Evolutionary conservation across 495 filamentous ascomycete genomes (phyloP).

Genomic region (Penicillium subrubescens): DNA sequence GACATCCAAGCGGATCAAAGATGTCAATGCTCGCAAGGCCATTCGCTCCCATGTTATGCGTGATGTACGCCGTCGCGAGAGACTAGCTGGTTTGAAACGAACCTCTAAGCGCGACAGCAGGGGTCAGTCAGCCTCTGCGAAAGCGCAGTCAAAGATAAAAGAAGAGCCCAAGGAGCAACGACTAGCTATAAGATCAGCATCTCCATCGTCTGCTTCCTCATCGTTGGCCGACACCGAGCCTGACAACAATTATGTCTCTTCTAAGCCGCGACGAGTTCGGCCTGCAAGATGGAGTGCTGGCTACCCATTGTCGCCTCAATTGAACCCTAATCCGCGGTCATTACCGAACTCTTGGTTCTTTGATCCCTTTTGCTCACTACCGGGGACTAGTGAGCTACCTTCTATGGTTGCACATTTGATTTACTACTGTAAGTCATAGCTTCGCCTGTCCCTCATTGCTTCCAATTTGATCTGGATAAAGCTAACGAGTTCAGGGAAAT

Average conservation of each 20-base stretch:
- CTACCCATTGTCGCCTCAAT: conserved; percentile 13
- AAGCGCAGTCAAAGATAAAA: not conserved
- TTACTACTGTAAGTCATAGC: conserved; percentile 34
- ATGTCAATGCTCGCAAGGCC: conserved; percentile 40
- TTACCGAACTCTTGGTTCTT: conserved; percentile 32
- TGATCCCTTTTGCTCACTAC: conserved; percentile 36
- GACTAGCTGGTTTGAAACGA: conserved; percentile 37
- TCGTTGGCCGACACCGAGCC: not conserved
- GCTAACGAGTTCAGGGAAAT: conserved; percentile 30
- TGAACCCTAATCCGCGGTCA: conserved; percentile 19
- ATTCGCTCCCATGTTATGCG: conserved; percentile 47
- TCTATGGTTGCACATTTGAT: conserved; percentile 29
- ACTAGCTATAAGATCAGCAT: conserved; percentile 21
- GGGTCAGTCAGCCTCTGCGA: conserved; percentile 6
- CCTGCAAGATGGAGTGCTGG: conserved; percentile 23
- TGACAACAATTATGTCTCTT: not conserved
- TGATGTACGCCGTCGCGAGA: conserved; percentile 41
- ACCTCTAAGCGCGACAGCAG: conserved; percentile 32
- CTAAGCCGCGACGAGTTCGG: conserved; percentile 17
- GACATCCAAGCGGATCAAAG: conserved; percentile 40
- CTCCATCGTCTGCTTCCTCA: conserved; percentile 19
- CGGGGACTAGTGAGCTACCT: conserved; percentile 28
- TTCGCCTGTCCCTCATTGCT: not conserved
- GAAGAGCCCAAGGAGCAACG: conserved; percentile 14
- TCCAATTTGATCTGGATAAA: not conserved